Evolutionary conservation across 345 rosid species (phyloP).

Genomic region (Xanthoceras sorbifolium): DNA sequence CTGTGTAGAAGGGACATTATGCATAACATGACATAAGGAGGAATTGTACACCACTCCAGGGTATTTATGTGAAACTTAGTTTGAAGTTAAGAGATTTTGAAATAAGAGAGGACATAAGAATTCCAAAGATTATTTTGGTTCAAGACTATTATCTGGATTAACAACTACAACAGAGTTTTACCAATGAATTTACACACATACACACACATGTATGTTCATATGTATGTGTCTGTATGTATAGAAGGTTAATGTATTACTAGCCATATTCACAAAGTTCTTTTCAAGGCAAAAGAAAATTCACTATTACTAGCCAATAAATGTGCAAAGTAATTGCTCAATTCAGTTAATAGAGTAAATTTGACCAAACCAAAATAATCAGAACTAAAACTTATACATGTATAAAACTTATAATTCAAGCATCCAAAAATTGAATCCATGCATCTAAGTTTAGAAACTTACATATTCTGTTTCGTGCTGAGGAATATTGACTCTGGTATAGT

Average conservation of each 20-base stretch:
- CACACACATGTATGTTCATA: too few species aligned
- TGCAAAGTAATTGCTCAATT: neutral
- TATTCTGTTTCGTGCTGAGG: neutral
- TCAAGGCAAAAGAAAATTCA: neutral
- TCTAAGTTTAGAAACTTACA: constrained; percentile 22
- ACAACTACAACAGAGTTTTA: neutral
- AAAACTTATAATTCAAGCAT: neutral
- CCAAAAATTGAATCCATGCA: constrained; percentile 14
- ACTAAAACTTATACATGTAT: neutral
- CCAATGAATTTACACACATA: too few species aligned
- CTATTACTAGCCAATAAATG: neutral
- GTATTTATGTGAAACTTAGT: too few species aligned
- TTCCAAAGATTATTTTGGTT: neutral
- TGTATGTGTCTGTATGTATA: neutral
- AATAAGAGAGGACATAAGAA: neutral
- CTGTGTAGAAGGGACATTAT: neutral
- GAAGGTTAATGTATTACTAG: too few species aligned
- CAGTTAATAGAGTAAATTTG: neutral
- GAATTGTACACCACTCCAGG: too few species aligned
- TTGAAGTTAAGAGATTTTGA: too few species aligned
- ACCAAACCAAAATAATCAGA: neutral
- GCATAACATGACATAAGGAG: too few species aligned
- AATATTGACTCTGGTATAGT: constrained; percentile 17
- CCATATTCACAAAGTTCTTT: neutral
- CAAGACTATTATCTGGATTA: neutral